Evolutionary conservation across 1,284 basidiomycete genomes (phyloP), one percentile per base, ranked within the genome.

Genomic region (Ganoderma lingzhi): DNA sequence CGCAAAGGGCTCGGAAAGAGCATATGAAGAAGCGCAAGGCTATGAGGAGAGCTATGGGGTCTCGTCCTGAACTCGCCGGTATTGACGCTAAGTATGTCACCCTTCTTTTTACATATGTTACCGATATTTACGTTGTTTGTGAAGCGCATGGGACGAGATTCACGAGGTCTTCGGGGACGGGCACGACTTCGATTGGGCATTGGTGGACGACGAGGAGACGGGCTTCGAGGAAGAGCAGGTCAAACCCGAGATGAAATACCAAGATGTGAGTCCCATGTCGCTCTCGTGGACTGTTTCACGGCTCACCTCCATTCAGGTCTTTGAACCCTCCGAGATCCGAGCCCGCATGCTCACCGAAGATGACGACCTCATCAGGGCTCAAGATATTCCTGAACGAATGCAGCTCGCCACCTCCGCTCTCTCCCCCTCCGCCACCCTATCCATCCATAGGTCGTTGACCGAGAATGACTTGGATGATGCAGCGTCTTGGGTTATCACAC

Each of bases 121-220:
- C 42, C 68, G 63, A 75, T 75, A 74, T 68, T 53, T 35, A 39
- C 78, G 74, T 70, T 65, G 65, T 45, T 68, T 66, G 71, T 72
- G 17, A 71, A 98, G 97, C 77, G 94, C 96, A 42, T 98, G 96
- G 96, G 93, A 96, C 70, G 98, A 99, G 82, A 94, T 99, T 62
- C 93, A 94, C 72, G 97, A 97, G 72, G 96, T 99, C 12, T 99
- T 99, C 77, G 98, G 98, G 45, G 95, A 98, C 75, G 98, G 98
- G 23, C 92, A 94, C 76, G 97, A 99, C 74, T 99, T 97, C 78
- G 96, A 96, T 75, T 98, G 95, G 94, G 97, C 97, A 1, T 82
- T 99, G 65, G 91, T 86, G 56, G 92, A 88, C 12, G 96, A 97
- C 59, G 92, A 94, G 17, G 89, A 90, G 37, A 78, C 80, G 4